Base-by-base conservation (phyloP, 768 basidiomycete species). In the Suillus americanus region DNA sequence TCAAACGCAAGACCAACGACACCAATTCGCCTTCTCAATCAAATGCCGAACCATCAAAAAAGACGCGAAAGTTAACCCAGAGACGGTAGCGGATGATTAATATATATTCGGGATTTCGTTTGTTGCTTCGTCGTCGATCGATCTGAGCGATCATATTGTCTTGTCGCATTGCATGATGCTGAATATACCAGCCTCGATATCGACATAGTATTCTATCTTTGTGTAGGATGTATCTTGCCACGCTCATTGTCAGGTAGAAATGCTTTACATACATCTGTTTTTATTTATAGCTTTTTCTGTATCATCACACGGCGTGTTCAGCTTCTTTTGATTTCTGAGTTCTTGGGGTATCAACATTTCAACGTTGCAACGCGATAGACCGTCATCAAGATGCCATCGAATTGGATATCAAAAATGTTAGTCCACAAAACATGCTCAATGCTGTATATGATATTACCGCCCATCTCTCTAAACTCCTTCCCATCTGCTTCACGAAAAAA, bases 51-150 rank as follows among this genome's bases (percentile, higher is more conserved):
- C 81, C 82, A 66, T 74, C 81, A 43, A 68, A 79, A 67, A 90
- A 87, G 78, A 70, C 81, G 41, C 84, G 89, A 64, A 88, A 87
- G 79, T 75, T 67, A 83, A 77, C 63, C 79, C 81, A 68, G 83
- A 79, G 74, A 71, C 68, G 68, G 68, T 65, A 69, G 71, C 72
- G 68, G 56, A 70, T 73, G 51, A 61, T 68, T 1, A 16, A 37
- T 72, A 64, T 74, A 66, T 68, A 65, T 66, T 73, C 68, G 66
- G 69, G 69, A 63, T 69, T 68, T 68, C 69, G 62, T 40, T 45
- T 63, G 59, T 63, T 63, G 37, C 41, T 43, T 43, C 16, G 20
- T 61, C 59, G 62, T 61, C 41, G 61, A 41, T n/a, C 56, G 56
- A 25, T 25, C 23, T 28, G 38, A 57, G 56, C 38, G 56, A 40